Base-by-base conservation (phyloP, 805 yeast species). In the Yamadazyma kitorensis region DNA sequence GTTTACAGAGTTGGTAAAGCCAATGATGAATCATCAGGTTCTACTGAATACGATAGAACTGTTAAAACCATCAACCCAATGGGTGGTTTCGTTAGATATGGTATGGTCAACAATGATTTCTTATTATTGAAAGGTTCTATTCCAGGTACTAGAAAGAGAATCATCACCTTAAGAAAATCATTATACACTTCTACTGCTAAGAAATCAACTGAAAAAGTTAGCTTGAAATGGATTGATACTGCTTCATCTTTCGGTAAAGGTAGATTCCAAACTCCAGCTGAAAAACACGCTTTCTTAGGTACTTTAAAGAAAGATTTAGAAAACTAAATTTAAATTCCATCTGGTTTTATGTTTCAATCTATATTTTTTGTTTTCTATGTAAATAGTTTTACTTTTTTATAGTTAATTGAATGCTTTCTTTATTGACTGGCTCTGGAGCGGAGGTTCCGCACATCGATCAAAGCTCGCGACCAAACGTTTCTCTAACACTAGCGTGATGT, bases 181-280 rank as follows among this genome's bases (percentile, higher is more conserved):
- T 80, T 93, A 69, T 86, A 87, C 86, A 86, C 85, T 65, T 93
- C 89, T 83, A 88, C 96, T 59, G 85, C 94, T 62, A 93, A 98
- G 82, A 84, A 81, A 76, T 98, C 98, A 61, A 70, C 84, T 59
- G 99, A 93, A 82, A 72, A 87, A 75, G 96, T 91, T 57, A 78
- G 75, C 82, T 86, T 93, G 76, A 93, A 93, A 78, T 93, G 98
- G 98, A 93, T 93, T 70, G 99, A 93, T 74, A 93, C 99, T 62
- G 96, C 99, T 69, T 93, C 98, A 66, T 89, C 91, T 78, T 93
- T 93, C 89, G 99, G 99, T 85, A 94, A 93, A 87, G 98, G 98
- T 82, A 93, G 98, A 84, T 93, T 93, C 98, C 99, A 93, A 80
- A 93, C 99, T 66, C 95, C 97, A 63, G 98, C 97, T 72, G 99